Conservation (phyloP, 2,329 filamentous ascomycete genomes). For the Didymosphaeria variabile region DNA sequence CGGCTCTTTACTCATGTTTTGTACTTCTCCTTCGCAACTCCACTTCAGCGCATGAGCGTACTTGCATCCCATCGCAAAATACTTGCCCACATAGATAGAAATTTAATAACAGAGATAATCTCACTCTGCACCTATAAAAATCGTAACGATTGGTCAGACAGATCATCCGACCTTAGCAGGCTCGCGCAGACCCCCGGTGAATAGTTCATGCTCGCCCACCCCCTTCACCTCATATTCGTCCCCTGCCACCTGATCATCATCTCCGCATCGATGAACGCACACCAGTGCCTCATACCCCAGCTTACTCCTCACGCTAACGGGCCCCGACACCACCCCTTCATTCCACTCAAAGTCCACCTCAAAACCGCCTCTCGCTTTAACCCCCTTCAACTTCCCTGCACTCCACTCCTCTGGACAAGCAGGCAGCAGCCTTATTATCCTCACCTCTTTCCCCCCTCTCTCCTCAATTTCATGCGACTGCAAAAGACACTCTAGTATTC, state of each 20-base stretch:
- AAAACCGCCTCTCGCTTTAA: background rate
- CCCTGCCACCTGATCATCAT: background rate
- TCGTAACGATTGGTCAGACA: too few relatives aligned
- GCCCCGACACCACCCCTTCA: background rate
- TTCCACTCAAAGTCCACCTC: constrained; percentile 7
- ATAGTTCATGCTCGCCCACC: constrained; percentile 1
- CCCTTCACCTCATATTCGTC: background rate
- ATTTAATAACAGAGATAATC: background rate
- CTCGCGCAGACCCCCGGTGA: background rate
- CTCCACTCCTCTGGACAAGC: constrained; percentile 2
- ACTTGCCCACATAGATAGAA: background rate
- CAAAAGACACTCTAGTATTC: constrained; percentile 57
- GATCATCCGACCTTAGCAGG: background rate
- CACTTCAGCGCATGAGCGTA: too few relatives aligned
- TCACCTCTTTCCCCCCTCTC: background rate
- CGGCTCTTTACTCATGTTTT: background rate
- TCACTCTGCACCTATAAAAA: background rate
- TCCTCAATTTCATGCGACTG: constrained; percentile 38
- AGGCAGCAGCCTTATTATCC: background rate
- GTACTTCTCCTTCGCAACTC: background rate
- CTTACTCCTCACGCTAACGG: background rate
- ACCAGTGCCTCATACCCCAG: background rate
- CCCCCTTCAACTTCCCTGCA: background rate
- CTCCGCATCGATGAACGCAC: background rate
- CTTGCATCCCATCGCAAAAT: background rate